phyloP scores from a whole-genome alignment of 805 yeast genomes.

The Barnettozyma vustinii region DNA sequence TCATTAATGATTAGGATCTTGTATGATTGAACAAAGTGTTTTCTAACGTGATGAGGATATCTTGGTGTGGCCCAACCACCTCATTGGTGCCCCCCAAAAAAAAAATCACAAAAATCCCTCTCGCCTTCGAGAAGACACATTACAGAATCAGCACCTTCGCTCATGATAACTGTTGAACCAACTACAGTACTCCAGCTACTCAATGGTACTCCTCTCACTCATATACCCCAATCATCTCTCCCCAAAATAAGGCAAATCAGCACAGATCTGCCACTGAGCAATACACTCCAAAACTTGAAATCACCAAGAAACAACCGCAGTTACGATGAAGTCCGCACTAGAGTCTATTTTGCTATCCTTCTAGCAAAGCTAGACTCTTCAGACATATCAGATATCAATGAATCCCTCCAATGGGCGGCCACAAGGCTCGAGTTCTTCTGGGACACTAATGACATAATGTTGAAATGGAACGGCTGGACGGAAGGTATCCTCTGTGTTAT shows the following conservation, averaged over 20 bases:
- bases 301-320: background rate
- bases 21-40: background rate
- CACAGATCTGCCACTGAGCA: background rate
- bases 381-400: background rate
- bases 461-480: background rate
- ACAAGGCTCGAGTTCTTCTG: background rate
- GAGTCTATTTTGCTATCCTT: background rate
- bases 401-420: background rate
- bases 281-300: background rate
- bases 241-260: background rate
- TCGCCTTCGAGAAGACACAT: background rate
- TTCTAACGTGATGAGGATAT: background rate
- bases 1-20: background rate
- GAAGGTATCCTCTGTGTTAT: background rate
- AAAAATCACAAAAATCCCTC: background rate
- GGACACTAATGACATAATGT: too few relatives aligned
- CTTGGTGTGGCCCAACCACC: background rate
- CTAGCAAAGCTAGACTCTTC: background rate
- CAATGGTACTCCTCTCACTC: background rate
- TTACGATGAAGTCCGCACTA: background rate
- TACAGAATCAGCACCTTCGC: background rate
- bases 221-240: background rate
- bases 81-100: background rate
- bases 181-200: background rate
- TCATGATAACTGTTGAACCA: background rate